Evolutionary conservation across 768 basidiomycete genomes (phyloP).

Genomic region (Boletus sensibilis): DNA sequence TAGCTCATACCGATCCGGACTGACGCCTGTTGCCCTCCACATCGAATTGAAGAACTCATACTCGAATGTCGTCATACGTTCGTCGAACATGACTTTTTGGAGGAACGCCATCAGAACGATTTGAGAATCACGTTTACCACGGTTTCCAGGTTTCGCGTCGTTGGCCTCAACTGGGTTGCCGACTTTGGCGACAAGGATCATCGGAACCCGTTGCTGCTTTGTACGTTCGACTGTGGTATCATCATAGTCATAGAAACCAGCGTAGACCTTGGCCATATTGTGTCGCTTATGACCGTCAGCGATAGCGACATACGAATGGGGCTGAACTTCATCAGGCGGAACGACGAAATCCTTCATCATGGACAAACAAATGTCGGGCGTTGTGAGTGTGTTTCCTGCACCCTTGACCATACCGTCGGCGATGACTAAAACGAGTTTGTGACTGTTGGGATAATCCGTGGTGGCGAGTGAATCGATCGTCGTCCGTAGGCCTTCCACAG

Average conservation of each 20-base stretch:
- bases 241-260: slow-evolving; percentile 96
- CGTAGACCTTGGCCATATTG: slow-evolving; percentile 99
- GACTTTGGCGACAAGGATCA: slow-evolving; percentile 92
- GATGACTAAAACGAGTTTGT: slow-evolving; percentile 93
- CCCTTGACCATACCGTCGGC: slow-evolving; percentile 99
- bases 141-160: slow-evolving; percentile 94
- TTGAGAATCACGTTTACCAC: slow-evolving; percentile 98
- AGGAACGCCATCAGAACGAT: slow-evolving; percentile 97
- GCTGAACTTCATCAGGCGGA: slow-evolving; percentile 77
- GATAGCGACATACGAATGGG: slow-evolving; percentile 96
- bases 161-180: slow-evolving; percentile 89
- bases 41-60: slow-evolving; percentile 99
- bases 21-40: slow-evolving; percentile 93
- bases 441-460: slow-evolving; percentile 97
- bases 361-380: slow-evolving; percentile 87
- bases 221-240: slow-evolving; percentile 82
- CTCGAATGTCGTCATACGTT: slow-evolving; percentile 99
- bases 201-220: slow-evolving; percentile 96
- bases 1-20: slow-evolving; percentile 93
- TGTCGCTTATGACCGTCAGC: slow-evolving; percentile 99
- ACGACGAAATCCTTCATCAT: slow-evolving; percentile 98
- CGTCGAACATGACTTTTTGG: slow-evolving; percentile 99
- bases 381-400: slow-evolving; percentile 82
- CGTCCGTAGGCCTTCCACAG: slow-evolving; percentile 91
- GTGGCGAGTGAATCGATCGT: slow-evolving; percentile 98